Evolutionary conservation across 805 yeast species (phyloP), one percentile per base, ranked within the genome.

Genomic region (Yamadazyma paraphyllophila): DNA sequence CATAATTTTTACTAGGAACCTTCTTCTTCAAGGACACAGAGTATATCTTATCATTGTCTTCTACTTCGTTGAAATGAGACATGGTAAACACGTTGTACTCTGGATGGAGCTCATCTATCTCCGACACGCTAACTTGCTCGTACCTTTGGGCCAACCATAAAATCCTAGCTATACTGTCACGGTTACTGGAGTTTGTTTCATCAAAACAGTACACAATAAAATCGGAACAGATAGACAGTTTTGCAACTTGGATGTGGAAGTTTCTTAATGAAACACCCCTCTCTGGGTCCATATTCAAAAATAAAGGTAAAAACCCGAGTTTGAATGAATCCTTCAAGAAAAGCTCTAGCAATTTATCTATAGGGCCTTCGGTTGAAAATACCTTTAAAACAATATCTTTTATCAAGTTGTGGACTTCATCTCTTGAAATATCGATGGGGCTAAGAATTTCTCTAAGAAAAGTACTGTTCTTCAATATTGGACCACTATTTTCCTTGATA

Each of bases 241-340:
- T 90, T n/a, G 89, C 77, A 14, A 82, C 85, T 65, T 92, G 98
- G 46, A 86, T 80, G 58, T 87, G 89, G 63, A 90, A 91, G 59
- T 91, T 88, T 51, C 97, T 76, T 44, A 90, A 73, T 3, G 88
- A 80, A 5, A 88, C 82, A 3, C 96, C 94, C 36, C 76, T 71
- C 46, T 73, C 79, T 12, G 90, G 92, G 53, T 85, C 91, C 55
- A 82, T 60, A 47, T 77, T 71, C 41, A 75, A 65, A 54, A 87
- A 84, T 7, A 69, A 50, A 1, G 88, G 88, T 39, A 78, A 51
- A 29, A 72, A 61, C 38, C 66, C 73, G 37, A 74, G 65, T 45
- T 42, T 64, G 46, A 65, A 59, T 54, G 75, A 76, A 59, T 74
- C 86, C 47, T 51, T 67, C 47, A 63, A 64, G n/a, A 57, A 61